Evolutionary conservation across 2,329 filamentous ascomycete genomes (phyloP).

Genomic region (Talaromyces verruculosus): DNA sequence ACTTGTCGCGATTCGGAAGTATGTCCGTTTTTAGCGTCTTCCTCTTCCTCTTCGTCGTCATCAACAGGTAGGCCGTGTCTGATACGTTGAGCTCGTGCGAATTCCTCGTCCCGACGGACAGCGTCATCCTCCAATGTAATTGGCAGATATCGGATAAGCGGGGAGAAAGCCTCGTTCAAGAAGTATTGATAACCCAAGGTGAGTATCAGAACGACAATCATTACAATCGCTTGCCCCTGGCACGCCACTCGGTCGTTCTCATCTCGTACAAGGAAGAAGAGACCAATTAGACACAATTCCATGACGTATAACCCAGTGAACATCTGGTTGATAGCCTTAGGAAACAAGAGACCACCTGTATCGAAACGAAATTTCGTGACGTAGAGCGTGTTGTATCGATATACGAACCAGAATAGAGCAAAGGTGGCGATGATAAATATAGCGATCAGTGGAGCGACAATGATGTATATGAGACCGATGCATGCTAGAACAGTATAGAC

Average conservation of each 20-base stretch:
- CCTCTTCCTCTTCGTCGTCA: slow-evolving; percentile 56
- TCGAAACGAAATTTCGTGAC: slow-evolving; percentile 87
- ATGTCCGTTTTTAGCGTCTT: slow-evolving; percentile 43
- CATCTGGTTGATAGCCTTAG: slow-evolving; percentile 88
- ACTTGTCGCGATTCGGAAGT: slow-evolving; percentile 36
- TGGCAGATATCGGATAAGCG: slow-evolving; percentile 82
- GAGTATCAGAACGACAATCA: slow-evolving; percentile 71
- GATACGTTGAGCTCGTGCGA: slow-evolving; percentile 72
- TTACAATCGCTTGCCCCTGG: slow-evolving; percentile 74
- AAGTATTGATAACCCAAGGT: slow-evolving; percentile 77
- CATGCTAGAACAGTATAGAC: slow-evolving; percentile 96
- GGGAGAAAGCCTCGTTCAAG: slow-evolving; percentile 78
- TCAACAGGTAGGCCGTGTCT: slow-evolving; percentile 63
- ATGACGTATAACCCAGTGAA: slow-evolving; percentile 95
- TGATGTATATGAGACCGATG: slow-evolving; percentile 83
- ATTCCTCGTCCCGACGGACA: slow-evolving; percentile 83
- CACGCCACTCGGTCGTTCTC: slow-evolving; percentile 58
- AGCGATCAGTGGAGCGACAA: slow-evolving; percentile 86
- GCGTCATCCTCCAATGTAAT: slow-evolving; percentile 97
- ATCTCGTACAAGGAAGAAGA: slow-evolving; percentile 78
- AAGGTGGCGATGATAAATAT: slow-evolving; percentile 94
- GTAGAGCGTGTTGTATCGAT: slow-evolving; percentile 96
- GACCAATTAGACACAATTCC: slow-evolving; percentile 82
- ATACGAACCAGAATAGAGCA: slow-evolving; percentile 84
- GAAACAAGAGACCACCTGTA: slow-evolving; percentile 89